phyloP scores from a whole-genome alignment of 163 green algal genomes.

The Chloromonas sp. region DNA sequence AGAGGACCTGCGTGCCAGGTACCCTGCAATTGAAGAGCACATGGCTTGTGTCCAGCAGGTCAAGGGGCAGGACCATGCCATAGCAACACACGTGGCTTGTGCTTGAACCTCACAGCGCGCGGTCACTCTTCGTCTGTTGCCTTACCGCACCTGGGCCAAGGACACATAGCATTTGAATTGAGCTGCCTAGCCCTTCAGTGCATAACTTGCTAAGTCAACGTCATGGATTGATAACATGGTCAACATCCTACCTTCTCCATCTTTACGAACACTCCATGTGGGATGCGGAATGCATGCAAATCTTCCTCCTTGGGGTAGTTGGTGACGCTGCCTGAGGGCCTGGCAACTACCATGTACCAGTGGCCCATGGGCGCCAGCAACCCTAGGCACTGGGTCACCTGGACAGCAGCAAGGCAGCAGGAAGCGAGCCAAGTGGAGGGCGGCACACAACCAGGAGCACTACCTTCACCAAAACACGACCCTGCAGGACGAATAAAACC shows the following conservation, averaged over 20 bases:
- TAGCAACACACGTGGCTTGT: neutral
- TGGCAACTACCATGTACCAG: constrained; percentile 79
- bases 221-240: neutral
- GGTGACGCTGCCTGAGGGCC: constrained; percentile 44
- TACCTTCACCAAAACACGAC: neutral
- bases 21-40: constrained; percentile 23
- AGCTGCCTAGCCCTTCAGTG: too few relatives aligned
- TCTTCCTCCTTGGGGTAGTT: constrained; percentile 51
- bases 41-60: neutral
- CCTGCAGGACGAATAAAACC: too few relatives aligned
- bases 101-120: too few relatives aligned
- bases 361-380: constrained; percentile 27
- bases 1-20: constrained; percentile 83
- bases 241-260: constrained; percentile 44
- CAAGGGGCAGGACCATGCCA: neutral
- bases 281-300: constrained; percentile 75
- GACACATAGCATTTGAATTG: too few relatives aligned
- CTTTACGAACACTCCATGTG: constrained; percentile 79
- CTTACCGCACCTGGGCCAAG: too few relatives aligned
- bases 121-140: too few relatives aligned
- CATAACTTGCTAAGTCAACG: too few relatives aligned
- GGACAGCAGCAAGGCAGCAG: neutral
- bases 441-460: neutral
- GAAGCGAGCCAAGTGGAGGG: neutral
- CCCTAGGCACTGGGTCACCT: constrained; percentile 87